Evolutionary conservation across 495 filamentous ascomycete species (phyloP), one percentile per base, ranked within the genome.

Genomic region (Aspergillus mulundensis): DNA sequence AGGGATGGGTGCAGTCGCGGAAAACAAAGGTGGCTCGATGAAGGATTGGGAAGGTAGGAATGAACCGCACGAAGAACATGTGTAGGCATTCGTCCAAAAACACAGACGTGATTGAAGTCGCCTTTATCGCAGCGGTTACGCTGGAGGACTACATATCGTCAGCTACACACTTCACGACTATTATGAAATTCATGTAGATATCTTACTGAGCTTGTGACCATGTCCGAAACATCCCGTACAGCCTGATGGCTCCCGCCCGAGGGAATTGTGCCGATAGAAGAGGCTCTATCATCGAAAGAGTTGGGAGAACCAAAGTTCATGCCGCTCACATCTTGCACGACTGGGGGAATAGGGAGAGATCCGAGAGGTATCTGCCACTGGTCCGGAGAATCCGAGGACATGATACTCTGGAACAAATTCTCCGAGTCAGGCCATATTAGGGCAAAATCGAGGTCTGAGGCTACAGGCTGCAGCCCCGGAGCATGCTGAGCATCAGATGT

Each of bases 1-100:
- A 59, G 8, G 77, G 66, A 50, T 77, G 73, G 7, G 72, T 74
- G 59, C 75, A 78, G 53, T 80, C 77, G 34, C 75, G 70, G 45
- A 78, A 78, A 2, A 77, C 69, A 43, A 80, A 80, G 0, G 76
- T 80, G 12, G 74, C 68, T 60, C 71, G 64, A 59, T 80, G 77
- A 15, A 80, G 58, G 20, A 80, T 67, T 5, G 77, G 77, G 24
- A 80, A 80, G 1, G 74, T 77, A 5, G 76, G 74, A 16, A 78
- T 78, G 52, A 79, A 79, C 12, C 72, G 67, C 12, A 70, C 72
- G 46, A 79, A 79, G 67, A 79, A 79, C 73, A 79, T 77, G 50
- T 79, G 76, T 6, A 79, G 55, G 52, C 76, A 77, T 53, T 77
- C 73, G 47, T 79, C 76, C 5, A 79, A 62, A 30, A 79, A 77